A percentile compares a stretch with the other conserved stretches of the same genome.
Evolutionary conservation across 2,329 filamentous ascomycete species (phyloP).

Genomic region (Cyanodermella asteris): DNA sequence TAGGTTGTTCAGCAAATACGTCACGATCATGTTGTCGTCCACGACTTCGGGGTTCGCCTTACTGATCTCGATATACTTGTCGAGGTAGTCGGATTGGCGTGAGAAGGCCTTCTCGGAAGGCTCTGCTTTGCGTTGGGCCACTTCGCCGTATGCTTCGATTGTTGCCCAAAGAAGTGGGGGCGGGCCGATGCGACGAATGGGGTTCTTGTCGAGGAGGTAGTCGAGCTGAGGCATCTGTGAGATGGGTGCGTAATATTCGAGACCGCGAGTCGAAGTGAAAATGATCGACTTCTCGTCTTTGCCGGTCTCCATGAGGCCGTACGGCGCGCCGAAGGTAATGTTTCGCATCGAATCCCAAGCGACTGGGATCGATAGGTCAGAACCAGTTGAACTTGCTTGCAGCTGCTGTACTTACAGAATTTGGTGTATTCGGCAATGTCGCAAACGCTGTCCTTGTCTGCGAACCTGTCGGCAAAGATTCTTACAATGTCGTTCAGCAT

Average conservation of each 20-base stretch:
- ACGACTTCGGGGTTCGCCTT: conserved; percentile 14
- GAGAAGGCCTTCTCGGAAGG: too few species aligned
- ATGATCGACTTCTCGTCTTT: conserved; percentile 14
- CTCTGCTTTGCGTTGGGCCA: too few species aligned
- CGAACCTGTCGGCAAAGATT: conserved; percentile 11
- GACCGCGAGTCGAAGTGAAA: conserved; percentile 3
- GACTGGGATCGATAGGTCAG: conserved; percentile 5
- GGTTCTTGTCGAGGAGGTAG: conserved; percentile 13
- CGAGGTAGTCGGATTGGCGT: conserved; percentile 18
- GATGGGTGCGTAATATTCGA: conserved; percentile 1
- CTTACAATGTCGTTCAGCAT: conserved; percentile 12
- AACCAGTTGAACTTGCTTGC: not conserved
- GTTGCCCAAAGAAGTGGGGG: too few species aligned
- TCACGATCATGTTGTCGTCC: conserved; percentile 17
- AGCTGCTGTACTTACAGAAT: conserved; percentile 9
- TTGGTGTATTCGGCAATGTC: conserved; percentile 14
- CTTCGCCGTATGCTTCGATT: too few species aligned
- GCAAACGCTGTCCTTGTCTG: conserved; percentile 6
- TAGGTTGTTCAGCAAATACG: conserved; percentile 15
- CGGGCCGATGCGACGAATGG: conserved; percentile 6
- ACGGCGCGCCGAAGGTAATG: conserved; percentile 13
- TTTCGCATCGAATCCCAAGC: conserved; percentile 17
- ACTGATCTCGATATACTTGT: conserved; percentile 10
- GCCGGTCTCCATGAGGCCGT: conserved; percentile 14
- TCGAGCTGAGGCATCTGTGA: conserved; percentile 17